Evolutionary conservation across 371 early-diverging fungal species (phyloP), one percentile per base, ranked within the genome.

Genomic region (Vairimorpha apis): DNA sequence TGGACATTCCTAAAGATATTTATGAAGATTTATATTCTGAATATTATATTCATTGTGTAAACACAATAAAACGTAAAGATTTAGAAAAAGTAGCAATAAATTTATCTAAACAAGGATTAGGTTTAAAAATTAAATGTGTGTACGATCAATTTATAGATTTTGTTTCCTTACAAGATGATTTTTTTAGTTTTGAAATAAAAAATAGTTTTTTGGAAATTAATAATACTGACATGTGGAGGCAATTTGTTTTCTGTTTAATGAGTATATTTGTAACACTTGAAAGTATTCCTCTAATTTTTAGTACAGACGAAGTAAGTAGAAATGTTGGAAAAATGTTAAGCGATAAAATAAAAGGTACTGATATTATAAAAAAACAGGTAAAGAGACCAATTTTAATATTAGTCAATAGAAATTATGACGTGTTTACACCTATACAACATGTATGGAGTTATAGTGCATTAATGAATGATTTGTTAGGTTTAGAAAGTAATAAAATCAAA

Each of bases 361-460:
- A 72, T 21, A 41, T 72, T n/a, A 67, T 81, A 13, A 76, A 78
- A 51, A 68, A 33, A 37, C 55, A 33, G 25, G 41, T 8, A 41
- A 41, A n/a, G 58, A 77, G 60, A 68, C 86, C 85, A 67, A 90
- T 93, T 2, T 85, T 96, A 60, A 86, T 99, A 18, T 77, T 99
- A 21, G 81, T 96, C 58, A 95, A 95, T 71, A 86, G 99, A 71
- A 90, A 91, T 76, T 85, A 93, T 85, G 99, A 99, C 85, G 78
- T 97, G 62, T 86, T 89, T 16, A 88, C 92, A 16, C 91, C 96
- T 88, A 84, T 96, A 68, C 87, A 86, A 67, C 99, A 99, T 82
- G 89, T 92, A 1, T 95, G 97, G 95, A 93, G 93, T 0, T 99
- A 97, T 78, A 89, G 91, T 72, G 89, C 94, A 0, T 86, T 99